Percentiles rank a stretch among this genome's conserved stretches.
These are phyloP conservation scores for Zygnema circumcarinatum DNA, from an alignment of 139 green algal genomes.

Conservation along the genomic window DNA sequence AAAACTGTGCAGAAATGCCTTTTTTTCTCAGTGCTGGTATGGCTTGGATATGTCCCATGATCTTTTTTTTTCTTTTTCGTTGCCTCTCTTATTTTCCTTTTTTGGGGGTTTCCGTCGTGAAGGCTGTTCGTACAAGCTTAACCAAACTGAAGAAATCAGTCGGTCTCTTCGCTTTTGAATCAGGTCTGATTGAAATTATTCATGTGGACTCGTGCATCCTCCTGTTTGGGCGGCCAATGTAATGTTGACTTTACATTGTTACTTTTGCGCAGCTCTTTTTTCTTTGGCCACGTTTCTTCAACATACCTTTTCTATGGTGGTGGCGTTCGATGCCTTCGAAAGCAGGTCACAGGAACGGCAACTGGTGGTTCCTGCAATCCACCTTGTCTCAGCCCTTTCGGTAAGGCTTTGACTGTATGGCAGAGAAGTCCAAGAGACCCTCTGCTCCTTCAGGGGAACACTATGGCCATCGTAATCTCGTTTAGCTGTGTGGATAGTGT, in stretches of 20 bases:
- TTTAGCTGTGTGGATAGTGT: too few species aligned
- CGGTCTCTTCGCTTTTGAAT: too few species aligned
- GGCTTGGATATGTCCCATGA: background rate
- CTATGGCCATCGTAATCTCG: too few species aligned
- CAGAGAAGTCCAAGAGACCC: too few species aligned
- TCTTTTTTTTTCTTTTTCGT: background rate
- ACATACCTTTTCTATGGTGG: constrained; percentile 66
- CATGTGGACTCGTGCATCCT: background rate
- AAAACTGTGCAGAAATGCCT: constrained; percentile 32
- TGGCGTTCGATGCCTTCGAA: constrained; percentile 61
- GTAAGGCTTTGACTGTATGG: too few species aligned
- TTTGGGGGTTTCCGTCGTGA: background rate
- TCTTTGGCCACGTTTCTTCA: constrained; percentile 67
- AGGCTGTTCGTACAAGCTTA: background rate
- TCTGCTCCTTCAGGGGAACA: too few species aligned
- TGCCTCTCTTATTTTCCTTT: background rate
- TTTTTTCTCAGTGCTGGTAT: constrained; percentile 40
- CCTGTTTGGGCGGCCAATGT: background rate
- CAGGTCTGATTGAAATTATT: too few species aligned
- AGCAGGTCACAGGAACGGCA: background rate
- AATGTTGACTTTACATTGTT: background rate
- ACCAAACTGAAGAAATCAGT: background rate
- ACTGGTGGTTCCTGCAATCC: constrained; percentile 7
- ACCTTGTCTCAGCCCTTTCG: constrained; percentile 9
- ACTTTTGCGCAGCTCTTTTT: constrained; percentile 53